Evolutionary conservation across 163 green algal species (phyloP), one percentile per base, ranked within the genome.

Genomic region (Chlamydomonas reinhardtii): DNA sequence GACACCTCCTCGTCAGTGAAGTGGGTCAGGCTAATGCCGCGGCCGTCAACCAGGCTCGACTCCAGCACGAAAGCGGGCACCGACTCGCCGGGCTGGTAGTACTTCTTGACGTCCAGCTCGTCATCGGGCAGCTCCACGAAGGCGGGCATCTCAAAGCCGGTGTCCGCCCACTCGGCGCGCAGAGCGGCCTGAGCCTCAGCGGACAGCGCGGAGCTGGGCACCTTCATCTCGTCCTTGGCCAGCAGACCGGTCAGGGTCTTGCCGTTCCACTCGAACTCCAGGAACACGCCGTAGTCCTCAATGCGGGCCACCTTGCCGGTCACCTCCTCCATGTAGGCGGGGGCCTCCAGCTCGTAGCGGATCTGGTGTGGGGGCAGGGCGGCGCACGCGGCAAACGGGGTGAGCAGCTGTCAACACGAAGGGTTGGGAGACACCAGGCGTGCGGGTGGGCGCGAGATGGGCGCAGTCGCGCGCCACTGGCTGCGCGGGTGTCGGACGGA

Each of bases 201-300:
- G 2, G 81, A 43, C 75, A 91, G 74, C 8, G 25, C 27, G 3
- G 81, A 32, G 24, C 75, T 74, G 16, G 74, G 87, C 17, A 91
- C 73, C 79, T 90, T 80, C 37, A 90, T 73, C 84, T 81, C 76
- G 16, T 88, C 83, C 11, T 39, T 43, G 16, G 73, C 16, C 64
- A 83, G 74, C 81, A 91, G 81, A 17, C 72, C 87, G 24, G 75
- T 84, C n/a, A 83, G 19, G 22, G 73, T 83, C 69, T 83, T 77
- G 69, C 70, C 75, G 34, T 86, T 86, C 74, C 74, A 88, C 25
- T 68, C 2, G 61, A 91, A 91, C 37, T 97, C 92, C 52, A 98
- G 70, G 84, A 98, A 98, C 9, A 89, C 89, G 62, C 95, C 96
- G 87, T 95, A 98, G 29, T 87, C 65, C 32, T 93, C 88, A 15